Base-by-base conservation (phyloP, 1,284 basidiomycete genomes). In the Polyporus tsugae region DNA sequence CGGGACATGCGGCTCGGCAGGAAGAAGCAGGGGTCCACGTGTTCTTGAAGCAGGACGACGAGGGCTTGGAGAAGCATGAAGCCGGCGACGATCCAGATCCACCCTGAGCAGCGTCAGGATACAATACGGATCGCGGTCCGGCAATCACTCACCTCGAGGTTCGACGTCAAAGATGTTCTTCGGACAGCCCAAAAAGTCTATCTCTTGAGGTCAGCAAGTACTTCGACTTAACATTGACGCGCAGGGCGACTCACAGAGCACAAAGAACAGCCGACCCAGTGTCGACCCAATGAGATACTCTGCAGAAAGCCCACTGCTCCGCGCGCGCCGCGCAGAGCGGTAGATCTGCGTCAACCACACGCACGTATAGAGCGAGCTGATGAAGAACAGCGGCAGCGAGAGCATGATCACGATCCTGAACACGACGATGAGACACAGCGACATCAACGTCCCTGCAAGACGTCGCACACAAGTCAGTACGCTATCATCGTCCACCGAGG, bases 341-440 rank as follows among this genome's bases (percentile, higher is more conserved):
- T 91, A 84, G 63, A 97, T 95, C 80, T 97, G 95, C 6, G 93
- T 91, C 1, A 92, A 73, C 95, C 95, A 97, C 72, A 93, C 86
- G 72, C 87, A 87, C 2, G 89, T 91, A 79, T 96, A 95, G 68
- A 94, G 85, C 25, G 83, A 77, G 17, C 85, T 87, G n/a, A 96
- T 84, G 74, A 94, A 89, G 53, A 94, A 78, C 39, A 95, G 84
- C 0, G 92, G 87, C 15, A 95, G 80, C 0, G 87, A 86, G 0
- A 94, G 91, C 3, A 91, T 88, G 64, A 95, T 80, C 52, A 94
- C 88, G 65, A 95, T 84, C 46, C 93, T 88, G 74, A 93, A 87
- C 60, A 94, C 85, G 66, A 93, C 81, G 15, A 90, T 86, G 65
- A 95, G 80, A 68, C 90, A 89, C 53, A 93, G 76, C 72, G 91